phyloP scores from a whole-genome alignment of 2,329 filamentous ascomycete genomes.

The Apiospora phragmitis region DNA sequence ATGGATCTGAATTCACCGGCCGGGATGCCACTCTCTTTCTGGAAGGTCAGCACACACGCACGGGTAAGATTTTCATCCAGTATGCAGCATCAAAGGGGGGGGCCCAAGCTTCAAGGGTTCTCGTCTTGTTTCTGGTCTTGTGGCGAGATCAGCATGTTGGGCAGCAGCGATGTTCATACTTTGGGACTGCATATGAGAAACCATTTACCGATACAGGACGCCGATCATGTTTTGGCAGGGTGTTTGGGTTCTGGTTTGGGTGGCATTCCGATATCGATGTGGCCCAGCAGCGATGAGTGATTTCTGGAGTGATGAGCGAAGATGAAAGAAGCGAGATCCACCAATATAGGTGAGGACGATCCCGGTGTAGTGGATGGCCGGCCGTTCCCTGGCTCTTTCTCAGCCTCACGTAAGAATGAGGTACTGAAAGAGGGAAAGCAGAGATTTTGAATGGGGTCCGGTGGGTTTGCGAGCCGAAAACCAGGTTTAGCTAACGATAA shows the following conservation, averaged over 20 bases:
- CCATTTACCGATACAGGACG: background rate
- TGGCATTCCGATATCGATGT: background rate
- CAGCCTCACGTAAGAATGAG: background rate
- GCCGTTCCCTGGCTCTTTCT: background rate
- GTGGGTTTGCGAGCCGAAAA: background rate
- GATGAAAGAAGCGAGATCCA: background rate
- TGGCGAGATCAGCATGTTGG: background rate
- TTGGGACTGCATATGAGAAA: background rate
- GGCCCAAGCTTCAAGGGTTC: no score
- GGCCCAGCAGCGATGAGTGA: background rate
- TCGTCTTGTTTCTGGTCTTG: background rate
- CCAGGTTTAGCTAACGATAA: background rate
- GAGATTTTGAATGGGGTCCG: background rate
- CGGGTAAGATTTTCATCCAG: background rate
- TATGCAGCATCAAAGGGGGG: background rate
- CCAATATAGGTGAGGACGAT: background rate
- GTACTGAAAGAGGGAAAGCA: background rate
- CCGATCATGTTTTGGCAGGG: background rate
- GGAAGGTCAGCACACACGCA: background rate
- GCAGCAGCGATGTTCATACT: background rate
- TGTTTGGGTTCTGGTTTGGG: background rate
- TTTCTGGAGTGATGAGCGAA: no score
- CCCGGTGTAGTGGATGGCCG: background rate
- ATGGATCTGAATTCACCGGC: background rate
- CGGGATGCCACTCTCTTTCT: background rate